Evolutionary conservation across 108 stramenopile species (phyloP).

Genomic region (Skeletonema tropicum): DNA sequence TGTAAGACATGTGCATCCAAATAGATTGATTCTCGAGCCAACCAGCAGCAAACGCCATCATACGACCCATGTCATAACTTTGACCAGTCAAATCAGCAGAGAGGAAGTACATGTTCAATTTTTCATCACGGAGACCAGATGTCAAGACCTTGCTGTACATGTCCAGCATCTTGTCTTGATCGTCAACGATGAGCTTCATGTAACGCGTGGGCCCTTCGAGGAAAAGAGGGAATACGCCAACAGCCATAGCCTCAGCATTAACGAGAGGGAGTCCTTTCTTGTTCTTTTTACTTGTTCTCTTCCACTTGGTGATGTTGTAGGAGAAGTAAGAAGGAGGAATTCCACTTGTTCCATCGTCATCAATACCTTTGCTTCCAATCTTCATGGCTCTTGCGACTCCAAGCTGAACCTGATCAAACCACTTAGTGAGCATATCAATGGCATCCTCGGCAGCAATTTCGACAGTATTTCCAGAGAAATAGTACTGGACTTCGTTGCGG

Average conservation of each 20-base stretch:
- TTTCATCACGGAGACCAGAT: slow-evolving; percentile 88
- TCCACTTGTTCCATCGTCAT: slow-evolving; percentile 87
- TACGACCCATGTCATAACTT: slow-evolving; percentile 93
- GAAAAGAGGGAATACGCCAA: slow-evolving; percentile 91
- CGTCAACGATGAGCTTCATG: slow-evolving; percentile 91
- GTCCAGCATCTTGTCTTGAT: slow-evolving; percentile 71
- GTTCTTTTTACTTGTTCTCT: slow-evolving; percentile 56
- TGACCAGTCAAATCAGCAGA: slow-evolving; percentile 91
- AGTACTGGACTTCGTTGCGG: slow-evolving; percentile 75
- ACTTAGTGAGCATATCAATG: slow-evolving; percentile 65
- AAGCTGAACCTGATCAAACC: slow-evolving; percentile 75
- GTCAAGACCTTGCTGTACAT: slow-evolving; percentile 81
- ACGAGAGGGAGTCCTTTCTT: slow-evolving; percentile 78
- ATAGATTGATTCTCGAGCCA: slow-evolving; percentile 97
- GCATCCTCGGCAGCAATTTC: slow-evolving; percentile 63
- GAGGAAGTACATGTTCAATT: slow-evolving; percentile 89
- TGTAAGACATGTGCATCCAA: slow-evolving; percentile 99
- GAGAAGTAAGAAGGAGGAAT: slow-evolving; percentile 88
- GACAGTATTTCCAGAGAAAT: slow-evolving; percentile 86
- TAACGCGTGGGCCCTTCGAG: slow-evolving; percentile 94
- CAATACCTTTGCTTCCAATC: slow-evolving; percentile 79
- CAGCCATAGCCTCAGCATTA: slow-evolving; percentile 80
- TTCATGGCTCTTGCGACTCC: slow-evolving; percentile 84
- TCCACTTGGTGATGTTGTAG: slow-evolving; percentile 82
- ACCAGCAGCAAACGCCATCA: slow-evolving; percentile 95